Conservation (phyloP, 73 alveolate species). For the Strombidium stylifer region DNA sequence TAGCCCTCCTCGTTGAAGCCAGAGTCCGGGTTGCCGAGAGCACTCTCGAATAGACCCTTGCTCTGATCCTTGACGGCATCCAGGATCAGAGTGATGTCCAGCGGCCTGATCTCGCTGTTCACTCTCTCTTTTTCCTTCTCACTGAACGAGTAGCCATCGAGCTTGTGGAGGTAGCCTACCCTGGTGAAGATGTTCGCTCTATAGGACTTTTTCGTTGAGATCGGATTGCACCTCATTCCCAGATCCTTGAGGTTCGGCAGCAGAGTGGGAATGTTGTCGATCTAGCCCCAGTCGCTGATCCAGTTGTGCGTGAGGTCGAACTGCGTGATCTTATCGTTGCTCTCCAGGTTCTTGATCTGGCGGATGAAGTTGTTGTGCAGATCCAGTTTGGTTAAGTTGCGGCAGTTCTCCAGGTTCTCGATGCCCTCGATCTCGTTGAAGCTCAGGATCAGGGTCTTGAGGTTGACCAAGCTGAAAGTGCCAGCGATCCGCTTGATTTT, state of each 20-base stretch:
- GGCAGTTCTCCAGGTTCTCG: constrained; percentile 73
- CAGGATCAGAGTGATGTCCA: no score
- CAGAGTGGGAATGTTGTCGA: neutral
- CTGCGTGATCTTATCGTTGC: constrained; percentile 52
- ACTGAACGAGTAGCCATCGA: constrained; percentile 49
- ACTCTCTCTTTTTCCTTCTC: constrained; percentile 58
- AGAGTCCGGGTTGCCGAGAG: no score
- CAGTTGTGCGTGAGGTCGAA: constrained; percentile 66
- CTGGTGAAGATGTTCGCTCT: constrained; percentile 45
- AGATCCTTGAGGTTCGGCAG: constrained; percentile 25
- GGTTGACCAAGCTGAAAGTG: constrained; percentile 68
- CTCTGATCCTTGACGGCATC: no score
- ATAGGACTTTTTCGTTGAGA: constrained; percentile 58
- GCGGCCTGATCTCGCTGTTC: no score
- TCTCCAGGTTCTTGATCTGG: constrained; percentile 73
- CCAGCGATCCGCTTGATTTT: constrained; percentile 80
- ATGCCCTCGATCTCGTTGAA: constrained; percentile 87
- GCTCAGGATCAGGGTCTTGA: constrained; percentile 79
- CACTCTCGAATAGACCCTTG: no score
- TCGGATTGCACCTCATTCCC: constrained; percentile 69
- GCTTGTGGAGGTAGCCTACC: constrained; percentile 26
- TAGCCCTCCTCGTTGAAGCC: constrained; percentile 11
- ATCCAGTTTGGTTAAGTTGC: constrained; percentile 73
- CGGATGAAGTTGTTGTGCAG: constrained; percentile 88
- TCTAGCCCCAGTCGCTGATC: constrained; percentile 23